Percentiles rank a stretch among this genome's conserved stretches.
These are phyloP conservation scores for Anthracocystis walkeri DNA, from an alignment of 1,284 basidiomycete species.

Conservation along the genomic window DNA sequence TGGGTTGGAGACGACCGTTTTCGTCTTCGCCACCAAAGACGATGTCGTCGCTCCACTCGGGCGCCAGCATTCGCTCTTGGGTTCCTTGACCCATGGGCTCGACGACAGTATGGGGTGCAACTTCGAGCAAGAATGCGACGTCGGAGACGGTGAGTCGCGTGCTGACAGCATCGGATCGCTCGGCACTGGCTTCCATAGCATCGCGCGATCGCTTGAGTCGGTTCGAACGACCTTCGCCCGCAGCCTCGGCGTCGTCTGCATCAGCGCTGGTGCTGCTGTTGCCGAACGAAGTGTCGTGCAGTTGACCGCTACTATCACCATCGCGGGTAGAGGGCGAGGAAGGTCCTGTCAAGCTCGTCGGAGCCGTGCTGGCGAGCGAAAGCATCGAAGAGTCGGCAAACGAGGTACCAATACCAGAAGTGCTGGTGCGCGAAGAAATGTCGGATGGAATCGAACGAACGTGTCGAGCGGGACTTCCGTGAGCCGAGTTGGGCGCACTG, in stretches of 20 bases:
- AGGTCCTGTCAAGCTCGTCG: constrained; percentile 49
- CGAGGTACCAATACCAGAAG: constrained; percentile 40
- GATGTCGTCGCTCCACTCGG: constrained; percentile 52
- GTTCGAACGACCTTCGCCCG: neutral
- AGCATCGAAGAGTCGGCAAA: constrained; percentile 57
- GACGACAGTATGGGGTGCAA: constrained; percentile 63
- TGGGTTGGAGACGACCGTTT: neutral
- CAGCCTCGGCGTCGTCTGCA: constrained; percentile 19
- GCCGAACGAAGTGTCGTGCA: constrained; percentile 44
- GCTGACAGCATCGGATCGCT: constrained; percentile 19
- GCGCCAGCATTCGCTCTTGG: constrained; percentile 61
- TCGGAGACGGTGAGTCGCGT: constrained; percentile 60
- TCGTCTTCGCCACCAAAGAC: constrained; percentile 21
- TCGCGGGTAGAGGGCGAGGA: constrained; percentile 44
- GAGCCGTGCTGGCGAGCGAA: constrained; percentile 58
- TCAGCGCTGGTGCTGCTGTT: constrained; percentile 38
- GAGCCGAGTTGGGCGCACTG: constrained; percentile 27
- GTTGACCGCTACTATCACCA: constrained; percentile 39
- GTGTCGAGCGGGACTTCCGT: constrained; percentile 34
- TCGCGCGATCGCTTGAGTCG: constrained; percentile 43
- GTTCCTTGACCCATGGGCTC: constrained; percentile 66
- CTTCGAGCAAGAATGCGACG: constrained; percentile 59
- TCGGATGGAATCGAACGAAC: constrained; percentile 48
- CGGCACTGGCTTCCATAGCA: constrained; percentile 22
- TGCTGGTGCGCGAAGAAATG: constrained; percentile 48